Evolutionary conservation across 208 protist genomes (phyloP), one percentile per base, ranked within the genome.

Genomic region (Zelonia costaricensis): DNA sequence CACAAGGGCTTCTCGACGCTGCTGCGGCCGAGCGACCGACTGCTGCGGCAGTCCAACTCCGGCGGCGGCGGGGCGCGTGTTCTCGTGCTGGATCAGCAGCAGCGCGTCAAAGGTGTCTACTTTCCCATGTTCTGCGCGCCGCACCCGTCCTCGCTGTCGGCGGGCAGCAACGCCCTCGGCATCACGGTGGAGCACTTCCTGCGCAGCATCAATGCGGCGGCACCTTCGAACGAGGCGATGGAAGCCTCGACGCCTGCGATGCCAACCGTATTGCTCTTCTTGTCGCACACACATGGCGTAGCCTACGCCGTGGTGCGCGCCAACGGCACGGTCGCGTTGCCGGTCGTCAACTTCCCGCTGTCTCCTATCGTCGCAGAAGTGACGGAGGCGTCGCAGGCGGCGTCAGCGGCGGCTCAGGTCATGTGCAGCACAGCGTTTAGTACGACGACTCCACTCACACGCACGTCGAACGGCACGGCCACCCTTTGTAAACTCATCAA

Each of bases 41-140:
- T 95, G 3, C 62, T 95, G 58, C 86, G 84, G 0, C 84, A 95
- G 49, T 87, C 85, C 25, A 68, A 56, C 18, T 70, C 69, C 2
- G 89, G 86, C 28, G 51, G 65, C 1, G 84, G 82, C 38, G 71
- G 84, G 13, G 70, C 70, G 9, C 83, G 89, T 13, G 76, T 95
- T 36, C 79, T 95, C 10, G 74, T 95, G n/a, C 58, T 95, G n/a
- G 84, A 95, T 57, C 22, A 63, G n/a, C 56, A 78, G 4, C 83
- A 95, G 55, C 66, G 77, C 22, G 89, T 95, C 64, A 89, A 91
- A 39, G 89, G 81, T 5, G 82, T 95, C 3, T 93, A 91, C 66
- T 55, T 71, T 35, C 89, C 86, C 1, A 28, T 91, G 43, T 69
- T 89, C 46, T 93, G 86, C 44, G 52, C 90, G 36, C 86, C 89